Percentiles rank a stretch among this genome's conserved stretches.
These are phyloP conservation scores for Pseudocercospora pini-densiflorae DNA, from an alignment of 2,329 filamentous ascomycete species.

Conservation along the genomic window DNA sequence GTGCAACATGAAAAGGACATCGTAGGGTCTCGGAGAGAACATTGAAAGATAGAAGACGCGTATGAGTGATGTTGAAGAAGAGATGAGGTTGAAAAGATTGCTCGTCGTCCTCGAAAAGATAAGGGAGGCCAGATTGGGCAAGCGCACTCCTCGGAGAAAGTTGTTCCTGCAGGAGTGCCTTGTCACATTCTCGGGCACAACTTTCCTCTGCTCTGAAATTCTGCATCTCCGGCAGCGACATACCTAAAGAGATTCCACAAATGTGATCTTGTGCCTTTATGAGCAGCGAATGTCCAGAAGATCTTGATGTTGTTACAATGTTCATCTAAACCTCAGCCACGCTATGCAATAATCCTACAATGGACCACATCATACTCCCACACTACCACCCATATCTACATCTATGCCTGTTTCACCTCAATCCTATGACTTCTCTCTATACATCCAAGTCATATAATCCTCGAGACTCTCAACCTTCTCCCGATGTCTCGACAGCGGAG, in stretches of 20 bases:
- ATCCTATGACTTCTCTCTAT: slow-evolving; percentile 12
- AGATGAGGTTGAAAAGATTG: neutral
- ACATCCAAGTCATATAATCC: slow-evolving; percentile 39
- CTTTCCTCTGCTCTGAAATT: no score
- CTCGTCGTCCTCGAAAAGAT: neutral
- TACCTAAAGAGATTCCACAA: no score
- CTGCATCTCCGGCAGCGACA: no score
- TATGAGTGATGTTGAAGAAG: neutral
- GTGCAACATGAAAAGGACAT: neutral
- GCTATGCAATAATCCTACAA: neutral
- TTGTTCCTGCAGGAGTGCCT: neutral
- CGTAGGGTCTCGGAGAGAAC: neutral
- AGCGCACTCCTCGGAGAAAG: slow-evolving; percentile 5
- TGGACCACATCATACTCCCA: neutral
- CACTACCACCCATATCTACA: neutral
- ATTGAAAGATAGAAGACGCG: neutral
- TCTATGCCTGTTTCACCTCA: no score
- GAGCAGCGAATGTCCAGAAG: no score
- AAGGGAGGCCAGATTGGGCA: neutral
- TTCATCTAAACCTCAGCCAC: no score
- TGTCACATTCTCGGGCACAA: neutral
- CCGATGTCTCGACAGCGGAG: slow-evolving; percentile 16
- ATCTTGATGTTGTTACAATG: no score
- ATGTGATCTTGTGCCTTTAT: no score
- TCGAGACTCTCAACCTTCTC: slow-evolving; percentile 32